Evolutionary conservation across 495 filamentous ascomycete genomes (phyloP).

Genomic region (Rhypophila decipiens): DNA sequence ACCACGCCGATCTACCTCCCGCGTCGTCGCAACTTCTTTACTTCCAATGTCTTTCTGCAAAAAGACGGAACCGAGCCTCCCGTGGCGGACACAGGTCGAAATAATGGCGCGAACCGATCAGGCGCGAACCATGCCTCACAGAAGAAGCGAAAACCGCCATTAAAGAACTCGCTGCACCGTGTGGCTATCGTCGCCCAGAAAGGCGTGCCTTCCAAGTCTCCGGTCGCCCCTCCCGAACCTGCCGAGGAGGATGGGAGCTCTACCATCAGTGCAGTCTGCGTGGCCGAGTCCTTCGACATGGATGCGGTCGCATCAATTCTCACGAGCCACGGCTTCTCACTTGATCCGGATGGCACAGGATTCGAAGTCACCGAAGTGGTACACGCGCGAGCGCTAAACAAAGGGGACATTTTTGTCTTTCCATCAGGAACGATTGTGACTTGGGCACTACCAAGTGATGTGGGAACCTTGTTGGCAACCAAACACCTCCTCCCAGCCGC

Average conservation of each 20-base stretch:
- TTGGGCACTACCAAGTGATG: slow-evolving; percentile 72
- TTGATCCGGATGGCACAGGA: slow-evolving; percentile 53
- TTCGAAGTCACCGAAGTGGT: slow-evolving; percentile 56
- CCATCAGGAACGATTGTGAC: slow-evolving; percentile 92
- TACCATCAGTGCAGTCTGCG: slow-evolving; percentile 73
- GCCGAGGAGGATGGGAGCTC: slow-evolving; percentile 28
- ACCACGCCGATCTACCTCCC: slow-evolving; percentile 17
- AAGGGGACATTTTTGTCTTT: slow-evolving; percentile 92
- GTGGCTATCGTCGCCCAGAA: slow-evolving; percentile 37
- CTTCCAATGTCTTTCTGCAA: slow-evolving; percentile 31
- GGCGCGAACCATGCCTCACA: slow-evolving; percentile 8
- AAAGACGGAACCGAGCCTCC: slow-evolving; percentile 17
- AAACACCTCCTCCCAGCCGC: slow-evolving; percentile 69
- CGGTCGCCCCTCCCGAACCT: slow-evolving; percentile 5
- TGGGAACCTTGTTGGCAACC: slow-evolving; percentile 66
- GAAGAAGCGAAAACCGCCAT: slow-evolving; percentile 37
- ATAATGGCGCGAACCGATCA: slow-evolving; percentile 1
- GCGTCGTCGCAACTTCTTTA: slow-evolving; percentile 34
- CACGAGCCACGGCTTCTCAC: slow-evolving; percentile 60
- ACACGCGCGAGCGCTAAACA: slow-evolving; percentile 47
- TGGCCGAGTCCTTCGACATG: slow-evolving; percentile 83
- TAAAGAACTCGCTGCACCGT: slow-evolving; percentile 39
- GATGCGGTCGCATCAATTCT: slow-evolving; percentile 63
- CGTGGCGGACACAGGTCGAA: background rate
- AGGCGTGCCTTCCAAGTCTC: slow-evolving; percentile 17